Base-by-base conservation (phyloP, 768 basidiomycete genomes). In the Hygrocybe coccinea region DNA sequence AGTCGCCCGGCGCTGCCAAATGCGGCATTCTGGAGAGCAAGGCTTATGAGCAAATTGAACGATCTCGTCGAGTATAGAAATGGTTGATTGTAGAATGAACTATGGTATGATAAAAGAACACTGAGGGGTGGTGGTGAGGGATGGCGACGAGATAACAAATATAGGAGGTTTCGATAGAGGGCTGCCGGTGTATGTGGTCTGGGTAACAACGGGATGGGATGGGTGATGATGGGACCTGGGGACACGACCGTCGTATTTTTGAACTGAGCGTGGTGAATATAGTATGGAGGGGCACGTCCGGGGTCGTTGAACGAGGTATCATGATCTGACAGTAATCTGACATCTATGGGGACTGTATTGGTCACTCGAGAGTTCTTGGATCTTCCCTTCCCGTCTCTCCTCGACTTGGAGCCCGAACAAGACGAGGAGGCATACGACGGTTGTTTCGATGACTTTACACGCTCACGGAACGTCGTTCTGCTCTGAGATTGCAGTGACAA, bases 1-100 rank as follows among this genome's bases (percentile, higher is more conserved):
- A 89, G 68, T 46, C 69, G 67, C 25, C 60, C 63, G 10, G 76
- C 80, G 1, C 71, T 74, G 3, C 79, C 76, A 56, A 77, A 81
- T 41, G 75, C 72, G 3, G 75, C 72, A 56, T 75, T 73, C 22
- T 79, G 80, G 54, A 89, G 68, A 2, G 82, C 79, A 34, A 83
- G 65, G 25, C 59, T 60, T 43, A 79, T 69, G 54, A 79, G 71
- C 14, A 77, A 56, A 61, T 79, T 79, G 61, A 76, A 79, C 25
- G 78, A 78, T 47, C 67, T 65, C n/a, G 73, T 71, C 8, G 75
- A 75, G 44, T 74, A 74, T 50, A 69, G 61, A 34, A 58, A 57
- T 11, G 71, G 67, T 59, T 75, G 70, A 34, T 68, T 54, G 29
- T 39, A 19, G 35, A 45, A 53, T 15, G 39, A 52, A 1, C 66